Evolutionary conservation across 2,329 filamentous ascomycete species (phyloP), one percentile per base, ranked within the genome.

Genomic region (Aspergillus ibericus): DNA sequence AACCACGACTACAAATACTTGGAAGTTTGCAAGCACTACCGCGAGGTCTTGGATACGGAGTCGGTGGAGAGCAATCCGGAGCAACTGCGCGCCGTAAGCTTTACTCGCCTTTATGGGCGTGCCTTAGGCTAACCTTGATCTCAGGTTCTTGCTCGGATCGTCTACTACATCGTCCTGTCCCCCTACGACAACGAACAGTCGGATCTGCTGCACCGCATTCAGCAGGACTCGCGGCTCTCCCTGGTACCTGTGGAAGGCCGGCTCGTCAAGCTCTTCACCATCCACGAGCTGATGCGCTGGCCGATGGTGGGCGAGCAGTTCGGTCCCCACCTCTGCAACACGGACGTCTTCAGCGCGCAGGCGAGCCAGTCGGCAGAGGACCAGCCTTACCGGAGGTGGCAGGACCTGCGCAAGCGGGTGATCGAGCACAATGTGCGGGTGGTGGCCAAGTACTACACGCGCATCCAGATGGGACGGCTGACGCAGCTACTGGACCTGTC

Each of bases 371-470:
- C 88, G 5, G 81, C 82, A 34, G 92, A 97, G 68, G 83, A 88
- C 60, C 93, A 96, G 78, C 89, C 92, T 27, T 81, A 90, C 76
- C 86, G 89, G 76, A 86, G 95, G 74, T 99, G 93, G 92, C 85
- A 95, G 73, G 95, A 97, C 73, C 82, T 99, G 64, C 91, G 95
- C 71, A 98, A 98, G 84, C 92, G 95, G 54, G 95, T 99, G 62
- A 99, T 99, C 70, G 95, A 99, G 81, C 95, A 99, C 81, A 99
- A 99, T 67, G 93, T 99, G 54, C 91, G 95, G 53, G 95, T 99
- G 1, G 87, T 99, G 36, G 95, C 95, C 69, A 96, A 96, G 79
- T 99, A 99, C 83, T 99, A 99, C 81, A 99, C 95, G 20, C 91
- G 95, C 68, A 96, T 99, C 73, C 89, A 92, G 75, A 95, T 97